phyloP scores from a whole-genome alignment of 306 rosid species.

The Lathyrus sativus region DNA sequence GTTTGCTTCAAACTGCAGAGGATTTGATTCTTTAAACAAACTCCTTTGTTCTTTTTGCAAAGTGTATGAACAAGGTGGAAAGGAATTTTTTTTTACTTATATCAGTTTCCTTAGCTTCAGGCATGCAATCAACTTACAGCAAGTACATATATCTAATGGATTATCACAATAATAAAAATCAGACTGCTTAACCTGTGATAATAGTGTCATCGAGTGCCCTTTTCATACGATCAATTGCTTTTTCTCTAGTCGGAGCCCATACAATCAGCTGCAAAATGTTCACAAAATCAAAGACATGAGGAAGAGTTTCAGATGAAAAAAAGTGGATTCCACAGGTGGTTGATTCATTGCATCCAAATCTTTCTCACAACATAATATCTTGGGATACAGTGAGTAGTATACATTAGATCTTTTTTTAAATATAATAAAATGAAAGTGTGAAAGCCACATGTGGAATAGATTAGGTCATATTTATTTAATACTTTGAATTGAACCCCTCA shows the following conservation, averaged over 20 bases:
- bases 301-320: constrained; percentile 25
- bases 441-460: background rate
- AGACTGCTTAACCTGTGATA: constrained; percentile 66
- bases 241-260: constrained; percentile 99
- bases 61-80: constrained; percentile 19
- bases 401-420: constrained; percentile 3
- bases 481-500: constrained; percentile 5
- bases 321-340: constrained; percentile 12
- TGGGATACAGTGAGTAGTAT: background rate
- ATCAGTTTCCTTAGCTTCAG: constrained; percentile 22
- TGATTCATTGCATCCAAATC: constrained; percentile 11
- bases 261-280: constrained; percentile 74
- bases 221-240: constrained; percentile 96
- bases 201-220: constrained; percentile 95
- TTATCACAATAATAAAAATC: constrained; percentile 28
- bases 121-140: constrained; percentile 28
- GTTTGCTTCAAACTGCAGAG: constrained; percentile 29
- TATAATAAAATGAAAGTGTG: constrained; percentile 4
- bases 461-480: constrained; percentile 10
- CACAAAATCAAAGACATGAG: constrained; percentile 30
- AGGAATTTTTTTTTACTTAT: constrained; percentile 18
- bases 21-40: constrained; percentile 1
- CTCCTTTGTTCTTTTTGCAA: background rate
- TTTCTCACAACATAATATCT: constrained; percentile 32
- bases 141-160: constrained; percentile 20